These are phyloP conservation scores for Vanrija pseudolonga DNA, from an alignment of 1,284 basidiomycete genomes.

Conservation along the genomic window DNA sequence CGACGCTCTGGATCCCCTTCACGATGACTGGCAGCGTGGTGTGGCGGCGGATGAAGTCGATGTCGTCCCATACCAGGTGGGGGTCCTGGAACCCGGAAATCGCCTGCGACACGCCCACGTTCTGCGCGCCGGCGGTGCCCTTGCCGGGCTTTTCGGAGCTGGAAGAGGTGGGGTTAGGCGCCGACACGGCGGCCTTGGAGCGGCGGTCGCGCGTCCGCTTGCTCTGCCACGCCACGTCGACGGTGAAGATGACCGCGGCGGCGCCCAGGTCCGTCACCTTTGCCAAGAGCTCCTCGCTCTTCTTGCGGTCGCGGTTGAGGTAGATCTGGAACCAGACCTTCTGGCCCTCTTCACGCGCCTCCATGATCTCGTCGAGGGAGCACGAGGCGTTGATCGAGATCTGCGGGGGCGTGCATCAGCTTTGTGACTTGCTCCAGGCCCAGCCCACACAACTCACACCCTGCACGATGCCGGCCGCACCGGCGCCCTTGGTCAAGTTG, in stretches of 20 bases:
- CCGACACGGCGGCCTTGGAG: slow-evolving; percentile 33
- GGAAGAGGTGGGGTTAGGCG: not conserved
- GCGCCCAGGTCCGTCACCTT: slow-evolving; percentile 52
- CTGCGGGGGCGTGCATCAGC: slow-evolving; percentile 25
- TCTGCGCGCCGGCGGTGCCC: not conserved
- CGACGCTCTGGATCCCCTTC: slow-evolving; percentile 55
- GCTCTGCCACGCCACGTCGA: slow-evolving; percentile 82
- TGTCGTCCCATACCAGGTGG: slow-evolving; percentile 50
- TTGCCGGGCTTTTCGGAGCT: not conserved
- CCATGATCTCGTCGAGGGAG: slow-evolving; percentile 57
- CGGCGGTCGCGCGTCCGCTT: slow-evolving; percentile 76
- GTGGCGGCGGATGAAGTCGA: slow-evolving; percentile 46
- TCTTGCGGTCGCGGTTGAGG: slow-evolving; percentile 68
- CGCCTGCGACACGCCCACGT: slow-evolving; percentile 46
- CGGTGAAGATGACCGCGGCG: slow-evolving; percentile 81
- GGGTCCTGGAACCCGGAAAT: slow-evolving; percentile 55
- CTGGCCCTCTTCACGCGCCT: slow-evolving; percentile 56
- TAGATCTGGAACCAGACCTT: slow-evolving; percentile 79
- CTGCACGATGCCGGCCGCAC: slow-evolving; percentile 71
- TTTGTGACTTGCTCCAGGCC: too few species aligned
- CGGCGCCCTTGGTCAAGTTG: slow-evolving; percentile 74
- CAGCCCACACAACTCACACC: slow-evolving; percentile 62
- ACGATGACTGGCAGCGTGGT: slow-evolving; percentile 53
- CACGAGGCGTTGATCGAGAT: slow-evolving; percentile 81
- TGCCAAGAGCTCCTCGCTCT: slow-evolving; percentile 60